phyloP scores from a whole-genome alignment of 345 rosid genomes.

The Hypericum perforatum region DNA sequence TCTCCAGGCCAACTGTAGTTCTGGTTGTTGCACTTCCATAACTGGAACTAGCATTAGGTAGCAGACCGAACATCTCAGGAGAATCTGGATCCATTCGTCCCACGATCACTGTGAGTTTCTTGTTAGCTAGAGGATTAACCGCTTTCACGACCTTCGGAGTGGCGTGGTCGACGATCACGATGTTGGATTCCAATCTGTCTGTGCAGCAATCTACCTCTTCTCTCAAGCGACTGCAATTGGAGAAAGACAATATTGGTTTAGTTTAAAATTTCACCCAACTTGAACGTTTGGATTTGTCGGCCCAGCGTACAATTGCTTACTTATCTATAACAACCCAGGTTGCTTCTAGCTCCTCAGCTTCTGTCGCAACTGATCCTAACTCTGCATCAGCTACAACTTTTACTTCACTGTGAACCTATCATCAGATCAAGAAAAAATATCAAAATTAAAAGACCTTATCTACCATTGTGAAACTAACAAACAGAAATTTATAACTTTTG shows the following conservation, averaged over 20 bases:
- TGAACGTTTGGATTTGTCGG: too few relatives aligned
- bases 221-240: conserved; percentile 22
- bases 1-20: conserved; percentile 16
- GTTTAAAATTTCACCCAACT: too few relatives aligned
- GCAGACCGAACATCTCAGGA: conserved; percentile 8
- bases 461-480: neutral
- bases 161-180: conserved; percentile 27
- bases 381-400: conserved; percentile 20
- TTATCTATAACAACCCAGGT: conserved; percentile 31
- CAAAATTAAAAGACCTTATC: neutral
- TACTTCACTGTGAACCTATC: conserved; percentile 23
- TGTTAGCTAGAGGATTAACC: conserved; percentile 10
- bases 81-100: conserved; percentile 9
- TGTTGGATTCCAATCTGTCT: conserved; percentile 26
- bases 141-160: conserved; percentile 26
- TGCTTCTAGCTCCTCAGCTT: conserved; percentile 22
- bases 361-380: conserved; percentile 21
- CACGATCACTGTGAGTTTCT: neutral
- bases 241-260: neutral
- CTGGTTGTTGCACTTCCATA: conserved; percentile 9
- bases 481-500: neutral
- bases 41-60: neutral
- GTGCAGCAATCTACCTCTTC: conserved; percentile 28
- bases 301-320: too few relatives aligned
- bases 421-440: too few relatives aligned